Evolutionary conservation across 2,329 filamentous ascomycete species (phyloP).

Genomic region (Colletotrichum graminicola): DNA sequence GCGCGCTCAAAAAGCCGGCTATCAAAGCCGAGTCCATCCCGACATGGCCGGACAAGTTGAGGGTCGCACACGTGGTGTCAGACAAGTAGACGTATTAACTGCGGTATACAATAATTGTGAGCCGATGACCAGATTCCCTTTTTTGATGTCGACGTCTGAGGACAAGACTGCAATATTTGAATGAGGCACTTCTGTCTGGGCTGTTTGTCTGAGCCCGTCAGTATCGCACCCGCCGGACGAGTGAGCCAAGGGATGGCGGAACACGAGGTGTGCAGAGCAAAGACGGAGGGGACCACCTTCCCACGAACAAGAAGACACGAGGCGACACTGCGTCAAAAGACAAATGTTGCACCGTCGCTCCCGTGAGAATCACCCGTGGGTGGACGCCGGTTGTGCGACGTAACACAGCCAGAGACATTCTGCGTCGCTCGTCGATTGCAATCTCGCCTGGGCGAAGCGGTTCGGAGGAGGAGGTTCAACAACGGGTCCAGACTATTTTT

Average conservation of each 20-base stretch:
- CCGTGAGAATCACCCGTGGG: not conserved
- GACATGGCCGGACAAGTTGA: not conserved
- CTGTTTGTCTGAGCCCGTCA: not conserved
- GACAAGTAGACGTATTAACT: not conserved
- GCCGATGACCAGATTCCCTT: not conserved
- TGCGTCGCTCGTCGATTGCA: not conserved
- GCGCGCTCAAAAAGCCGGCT: not conserved
- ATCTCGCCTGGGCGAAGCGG: not conserved
- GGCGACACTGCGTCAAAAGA: not conserved
- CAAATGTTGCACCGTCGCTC: conserved; percentile 36
- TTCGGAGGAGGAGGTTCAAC: too few species aligned
- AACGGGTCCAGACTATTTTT: too few species aligned
- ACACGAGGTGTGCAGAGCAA: conserved; percentile 7
- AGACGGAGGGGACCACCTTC: too few species aligned
- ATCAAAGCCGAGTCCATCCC: conserved; percentile 5
- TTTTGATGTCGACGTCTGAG: not conserved
- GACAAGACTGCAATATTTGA: not conserved
- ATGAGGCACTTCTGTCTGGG: not conserved
- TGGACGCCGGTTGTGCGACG: not conserved
- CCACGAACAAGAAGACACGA: not conserved
- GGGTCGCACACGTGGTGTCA: not conserved
- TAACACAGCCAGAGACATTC: conserved; percentile 3
- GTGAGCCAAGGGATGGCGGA: conserved; percentile 1
- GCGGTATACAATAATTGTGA: too few species aligned
- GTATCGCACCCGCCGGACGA: too few species aligned